These are phyloP conservation scores for Neurospora sp. DNA, from an alignment of 495 filamentous ascomycete genomes.

Conservation along the genomic window DNA sequence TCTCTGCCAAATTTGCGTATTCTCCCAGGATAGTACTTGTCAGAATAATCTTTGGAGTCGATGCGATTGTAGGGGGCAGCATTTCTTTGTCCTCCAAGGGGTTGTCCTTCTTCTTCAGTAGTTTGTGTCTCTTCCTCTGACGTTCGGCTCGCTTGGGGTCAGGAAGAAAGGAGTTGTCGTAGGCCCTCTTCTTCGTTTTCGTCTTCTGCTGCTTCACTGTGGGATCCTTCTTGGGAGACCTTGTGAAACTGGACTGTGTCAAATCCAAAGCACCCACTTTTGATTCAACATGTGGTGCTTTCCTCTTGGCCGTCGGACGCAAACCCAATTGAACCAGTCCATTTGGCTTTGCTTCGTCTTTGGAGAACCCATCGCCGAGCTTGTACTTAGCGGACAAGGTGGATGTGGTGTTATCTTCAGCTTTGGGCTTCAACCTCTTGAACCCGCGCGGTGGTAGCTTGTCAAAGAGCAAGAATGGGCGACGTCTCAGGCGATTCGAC, in stretches of 20 bases:
- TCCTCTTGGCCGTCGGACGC: not conserved
- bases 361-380: conserved; percentile 17
- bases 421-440: conserved; percentile 7
- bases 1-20: not conserved
- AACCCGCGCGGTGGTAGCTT: conserved; percentile 5
- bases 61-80: not conserved
- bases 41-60: not conserved
- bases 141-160: not conserved
- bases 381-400: not conserved
- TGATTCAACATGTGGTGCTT: not conserved
- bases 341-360: conserved; percentile 12
- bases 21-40: not conserved
- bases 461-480: conserved; percentile 14
- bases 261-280: conserved; percentile 9
- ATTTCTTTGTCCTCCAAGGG: not conserved
- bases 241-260: conserved; percentile 3
- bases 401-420: not conserved
- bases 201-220: not conserved
- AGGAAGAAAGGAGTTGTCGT: conserved; percentile 7
- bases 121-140: not conserved
- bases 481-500: conserved; percentile 4
- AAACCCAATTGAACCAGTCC: conserved; percentile 3
- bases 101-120: not conserved
- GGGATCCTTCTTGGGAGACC: not conserved
- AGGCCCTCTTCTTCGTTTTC: not conserved